These are phyloP conservation scores for Dactylellina haptotyla DNA, from an alignment of 2,329 filamentous ascomycete species.

Conservation along the genomic window DNA sequence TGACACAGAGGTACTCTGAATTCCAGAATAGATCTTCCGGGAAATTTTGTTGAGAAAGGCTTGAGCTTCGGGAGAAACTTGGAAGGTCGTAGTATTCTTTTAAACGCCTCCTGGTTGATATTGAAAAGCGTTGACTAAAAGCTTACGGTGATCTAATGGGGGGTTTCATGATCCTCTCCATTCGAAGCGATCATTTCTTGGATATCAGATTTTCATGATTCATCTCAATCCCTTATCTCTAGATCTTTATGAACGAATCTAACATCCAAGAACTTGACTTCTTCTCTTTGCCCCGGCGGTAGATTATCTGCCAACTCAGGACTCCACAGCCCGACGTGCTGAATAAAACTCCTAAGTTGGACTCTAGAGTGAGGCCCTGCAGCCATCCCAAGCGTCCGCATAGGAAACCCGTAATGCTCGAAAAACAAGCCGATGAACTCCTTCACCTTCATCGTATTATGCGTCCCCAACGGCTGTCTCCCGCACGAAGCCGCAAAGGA, in stretches of 20 bases:
- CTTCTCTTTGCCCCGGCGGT: slow-evolving; percentile 11
- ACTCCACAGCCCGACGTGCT: slow-evolving; percentile 20
- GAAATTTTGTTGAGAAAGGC: too few relatives aligned
- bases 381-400: neutral
- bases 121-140: too few relatives aligned
- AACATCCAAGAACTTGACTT: slow-evolving; percentile 11
- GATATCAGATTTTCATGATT: too few relatives aligned
- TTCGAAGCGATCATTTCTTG: too few relatives aligned
- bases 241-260: neutral
- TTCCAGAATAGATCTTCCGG: too few relatives aligned
- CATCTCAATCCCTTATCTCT: neutral
- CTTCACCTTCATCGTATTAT: slow-evolving; percentile 17
- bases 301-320: neutral
- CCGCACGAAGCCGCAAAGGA: neutral
- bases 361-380: neutral
- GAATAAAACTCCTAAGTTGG: slow-evolving; percentile 2
- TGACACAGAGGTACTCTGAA: too few relatives aligned
- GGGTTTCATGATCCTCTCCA: too few relatives aligned
- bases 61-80: too few relatives aligned
- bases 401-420: neutral
- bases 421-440: slow-evolving; percentile 26
- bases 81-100: too few relatives aligned
- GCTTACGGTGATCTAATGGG: too few relatives aligned
- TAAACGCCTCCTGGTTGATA: too few relatives aligned
- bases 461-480: neutral